A percentile compares a stretch with the other conserved stretches of the same genome.
phyloP scores from a whole-genome alignment of 2,329 filamentous ascomycete species.

The Cucurbitaria berberidis region DNA sequence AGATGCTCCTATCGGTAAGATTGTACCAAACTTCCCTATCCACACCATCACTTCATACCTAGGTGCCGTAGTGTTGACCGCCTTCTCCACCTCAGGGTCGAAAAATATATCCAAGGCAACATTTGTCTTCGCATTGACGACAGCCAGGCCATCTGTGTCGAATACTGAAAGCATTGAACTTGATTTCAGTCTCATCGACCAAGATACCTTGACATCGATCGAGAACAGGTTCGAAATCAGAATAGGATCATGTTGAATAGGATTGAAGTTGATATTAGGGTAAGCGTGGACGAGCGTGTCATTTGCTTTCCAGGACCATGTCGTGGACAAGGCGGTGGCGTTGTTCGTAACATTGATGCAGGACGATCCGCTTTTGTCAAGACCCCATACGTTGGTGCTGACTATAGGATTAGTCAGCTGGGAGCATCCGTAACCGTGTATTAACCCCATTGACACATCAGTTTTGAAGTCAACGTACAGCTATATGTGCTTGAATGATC shows the following conservation, averaged over 20 bases:
- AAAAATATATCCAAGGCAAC: slow-evolving; percentile 6
- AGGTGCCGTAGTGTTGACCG: slow-evolving; percentile 6
- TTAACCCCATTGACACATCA: neutral
- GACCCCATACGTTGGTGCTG: slow-evolving; percentile 6
- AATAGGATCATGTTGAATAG: slow-evolving; percentile 2
- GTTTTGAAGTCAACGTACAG: neutral
- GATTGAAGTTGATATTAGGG: slow-evolving; percentile 6
- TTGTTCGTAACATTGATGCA: slow-evolving; percentile 2
- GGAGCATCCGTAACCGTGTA: neutral
- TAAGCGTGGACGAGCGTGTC: slow-evolving; percentile 7
- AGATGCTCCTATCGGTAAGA: slow-evolving; percentile 1
- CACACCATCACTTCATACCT: slow-evolving; percentile 9
- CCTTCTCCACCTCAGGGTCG: neutral
- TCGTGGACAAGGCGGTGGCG: slow-evolving; percentile 1
- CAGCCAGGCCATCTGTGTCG: slow-evolving; percentile 1
- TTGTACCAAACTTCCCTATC: slow-evolving; percentile 5
- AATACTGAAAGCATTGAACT: neutral
- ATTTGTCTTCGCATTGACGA: slow-evolving; percentile 3
- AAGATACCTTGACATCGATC: slow-evolving; percentile 6
- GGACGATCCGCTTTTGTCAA: slow-evolving; percentile 1
- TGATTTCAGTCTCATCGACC: slow-evolving; percentile 3
- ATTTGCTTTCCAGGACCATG: slow-evolving; percentile 5
- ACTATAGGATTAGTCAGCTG: neutral
- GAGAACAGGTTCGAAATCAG: slow-evolving; percentile 2
- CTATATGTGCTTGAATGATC: slow-evolving; percentile 1